Evolutionary conservation across 257 asterid species (phyloP).

Genomic region (Rhazya stricta): DNA sequence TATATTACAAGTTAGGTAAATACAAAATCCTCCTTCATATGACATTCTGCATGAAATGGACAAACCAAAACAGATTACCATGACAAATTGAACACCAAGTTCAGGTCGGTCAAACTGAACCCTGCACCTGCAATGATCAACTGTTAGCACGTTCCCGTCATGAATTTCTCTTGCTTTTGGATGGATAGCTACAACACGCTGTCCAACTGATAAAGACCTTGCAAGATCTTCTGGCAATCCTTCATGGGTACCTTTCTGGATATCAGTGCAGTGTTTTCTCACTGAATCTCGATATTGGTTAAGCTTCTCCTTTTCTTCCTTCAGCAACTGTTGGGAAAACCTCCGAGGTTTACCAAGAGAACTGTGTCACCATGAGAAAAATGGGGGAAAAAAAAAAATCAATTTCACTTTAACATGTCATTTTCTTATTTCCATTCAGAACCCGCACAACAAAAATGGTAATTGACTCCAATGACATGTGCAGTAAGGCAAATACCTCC

Average conservation of each 20-base stretch:
- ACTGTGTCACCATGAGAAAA: conserved; percentile 33
- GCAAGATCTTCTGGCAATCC: conserved; percentile 87
- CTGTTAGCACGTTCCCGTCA: conserved; percentile 84
- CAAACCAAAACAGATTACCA: conserved; percentile 41
- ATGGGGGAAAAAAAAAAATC: neutral
- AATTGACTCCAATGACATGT: neutral
- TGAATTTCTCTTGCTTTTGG: conserved; percentile 86
- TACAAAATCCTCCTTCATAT: no score
- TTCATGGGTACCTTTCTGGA: conserved; percentile 71
- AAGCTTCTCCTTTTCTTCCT: conserved; percentile 91
- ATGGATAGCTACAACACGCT: conserved; percentile 85
- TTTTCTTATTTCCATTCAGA: neutral
- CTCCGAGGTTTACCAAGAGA: conserved; percentile 92
- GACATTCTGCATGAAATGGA: neutral
- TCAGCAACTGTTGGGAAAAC: conserved; percentile 81
- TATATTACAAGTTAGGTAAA: neutral
- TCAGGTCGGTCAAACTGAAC: conserved; percentile 87
- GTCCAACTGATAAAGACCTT: conserved; percentile 87
- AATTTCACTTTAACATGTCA: neutral
- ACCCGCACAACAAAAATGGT: neutral
- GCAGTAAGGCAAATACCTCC: conserved; percentile 47
- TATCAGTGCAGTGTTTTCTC: conserved; percentile 72
- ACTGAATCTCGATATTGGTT: conserved; percentile 80
- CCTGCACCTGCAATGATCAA: conserved; percentile 72
- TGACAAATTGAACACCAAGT: conserved; percentile 85